These are phyloP conservation scores for Thielaviopsis punctulata DNA, from an alignment of 2,329 filamentous ascomycete species.

Conservation along the genomic window DNA sequence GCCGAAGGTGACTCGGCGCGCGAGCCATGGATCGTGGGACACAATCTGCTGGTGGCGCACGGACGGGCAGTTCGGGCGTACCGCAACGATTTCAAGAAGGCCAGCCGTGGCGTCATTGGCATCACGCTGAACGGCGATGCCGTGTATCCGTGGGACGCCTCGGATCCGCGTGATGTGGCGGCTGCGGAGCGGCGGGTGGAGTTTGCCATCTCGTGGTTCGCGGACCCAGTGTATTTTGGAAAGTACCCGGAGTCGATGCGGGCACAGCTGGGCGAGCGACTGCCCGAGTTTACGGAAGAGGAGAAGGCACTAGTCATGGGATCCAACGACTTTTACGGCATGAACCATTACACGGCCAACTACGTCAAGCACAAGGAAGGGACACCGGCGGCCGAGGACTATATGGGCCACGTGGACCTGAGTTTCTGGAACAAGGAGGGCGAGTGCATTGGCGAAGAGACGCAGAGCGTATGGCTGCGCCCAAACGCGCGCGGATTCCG, in stretches of 20 bases:
- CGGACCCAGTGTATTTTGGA: conserved; percentile 71
- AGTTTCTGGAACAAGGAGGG: conserved; percentile 55
- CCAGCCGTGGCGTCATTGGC: conserved; percentile 57
- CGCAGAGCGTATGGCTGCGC: conserved; percentile 65
- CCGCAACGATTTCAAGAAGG: conserved; percentile 58
- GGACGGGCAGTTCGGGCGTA: conserved; percentile 67
- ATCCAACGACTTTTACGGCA: conserved; percentile 88
- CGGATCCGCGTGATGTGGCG: conserved; percentile 56
- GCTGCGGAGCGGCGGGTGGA: conserved; percentile 69
- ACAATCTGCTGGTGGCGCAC: conserved; percentile 66
- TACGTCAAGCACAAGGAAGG: conserved; percentile 59
- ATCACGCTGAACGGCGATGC: conserved; percentile 80
- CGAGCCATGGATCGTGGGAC: conserved; percentile 70
- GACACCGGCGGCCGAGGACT: conserved; percentile 45
- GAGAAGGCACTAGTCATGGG: conserved; percentile 60
- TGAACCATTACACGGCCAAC: conserved; percentile 88
- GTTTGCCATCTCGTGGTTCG: conserved; percentile 78
- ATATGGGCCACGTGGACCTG: conserved; percentile 58
- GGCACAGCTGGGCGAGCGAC: conserved; percentile 59
- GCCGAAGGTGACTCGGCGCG: conserved; percentile 53
- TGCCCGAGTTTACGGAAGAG: conserved; percentile 57
- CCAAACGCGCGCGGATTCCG: conserved; percentile 63
- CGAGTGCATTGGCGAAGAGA: conserved; percentile 62
- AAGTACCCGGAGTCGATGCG: conserved; percentile 73
- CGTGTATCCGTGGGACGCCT: conserved; percentile 66